Evolutionary conservation across 2,329 filamentous ascomycete species (phyloP), one percentile per base, ranked within the genome.

Genomic region (Hymenotorrendiella dingleyae): DNA sequence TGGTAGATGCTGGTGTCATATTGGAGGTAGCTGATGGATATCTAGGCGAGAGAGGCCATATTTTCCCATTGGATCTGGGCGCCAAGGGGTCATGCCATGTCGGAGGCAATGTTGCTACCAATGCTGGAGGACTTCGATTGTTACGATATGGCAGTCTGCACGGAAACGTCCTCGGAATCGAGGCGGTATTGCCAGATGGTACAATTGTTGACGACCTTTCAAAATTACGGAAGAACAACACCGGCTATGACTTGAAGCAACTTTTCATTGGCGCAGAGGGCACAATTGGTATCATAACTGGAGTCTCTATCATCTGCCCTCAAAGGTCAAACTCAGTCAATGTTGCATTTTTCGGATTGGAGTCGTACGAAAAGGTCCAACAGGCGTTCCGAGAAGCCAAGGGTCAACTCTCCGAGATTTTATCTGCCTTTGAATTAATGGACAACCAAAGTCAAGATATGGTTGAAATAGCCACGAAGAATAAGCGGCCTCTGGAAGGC

Each of bases 361-460:
- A 91, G 56, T 94, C 85, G 29, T 98, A 86, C 64, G 89, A 95
- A 36, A 83, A 95, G 62, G 87, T 88, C 10, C 87, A 93, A 60
- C 68, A 76, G 55, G 88, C 91, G 1, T 98, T 93, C 73, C 76
- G 79, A 34, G 86, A 91, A 64, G 91, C 93, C 41, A 97, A 96
- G 71, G 73, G 74, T 28, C 86, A 95, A 62, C 78, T 98, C 1
- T 88, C 85, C 1, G 93, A 98, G 67, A 97, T 98, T 56, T 75
- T 98, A 4, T 97, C 91, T 3, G 93, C 93, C 0, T 98, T 98
- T 62, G 93, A 98, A 69, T 74, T 98, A 50, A 98, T 98, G 91
- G 93, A 98, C 56, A 80, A 78, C 14, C 73, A 80, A 50, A 91
- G 81, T 49, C 93, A 97, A 67, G 71, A 80, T 48, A 70, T 95